Conservation (phyloP, 306 rosid species). For the Sindora glabra region DNA sequence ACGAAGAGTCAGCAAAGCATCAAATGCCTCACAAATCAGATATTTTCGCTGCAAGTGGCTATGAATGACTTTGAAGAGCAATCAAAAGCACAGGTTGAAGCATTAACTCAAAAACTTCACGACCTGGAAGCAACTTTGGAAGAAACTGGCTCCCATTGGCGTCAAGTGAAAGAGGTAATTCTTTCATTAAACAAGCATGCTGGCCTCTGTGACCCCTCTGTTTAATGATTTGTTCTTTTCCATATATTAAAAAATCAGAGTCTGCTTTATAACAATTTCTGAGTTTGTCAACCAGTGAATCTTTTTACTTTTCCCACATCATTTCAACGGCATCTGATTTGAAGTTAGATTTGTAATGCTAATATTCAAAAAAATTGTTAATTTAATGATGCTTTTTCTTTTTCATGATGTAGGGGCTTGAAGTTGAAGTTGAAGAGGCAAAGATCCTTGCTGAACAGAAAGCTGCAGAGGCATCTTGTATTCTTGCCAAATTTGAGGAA, state of each 20-base stretch:
- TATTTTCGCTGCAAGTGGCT: conserved; percentile 47
- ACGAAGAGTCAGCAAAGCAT: conserved; percentile 46
- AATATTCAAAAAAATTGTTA: not conserved
- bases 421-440: conserved; percentile 71
- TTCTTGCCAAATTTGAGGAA: conserved; percentile 79
- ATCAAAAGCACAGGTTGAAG: conserved; percentile 44
- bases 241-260: not conserved
- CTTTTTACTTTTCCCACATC: conserved; percentile 7
- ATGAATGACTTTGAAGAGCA: conserved; percentile 53
- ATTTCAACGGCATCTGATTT: not conserved
- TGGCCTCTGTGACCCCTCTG: not conserved
- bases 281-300: not conserved
- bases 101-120: conserved; percentile 36
- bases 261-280: not conserved
- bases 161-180: conserved; percentile 57
- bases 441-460: conserved; percentile 59
- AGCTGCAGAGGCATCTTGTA: conserved; percentile 60
- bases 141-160: conserved; percentile 51
- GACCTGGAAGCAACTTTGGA: conserved; percentile 41
- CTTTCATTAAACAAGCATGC: not conserved
- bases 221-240: conserved; percentile 7
- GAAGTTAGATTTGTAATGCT: not conserved
- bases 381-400: not conserved
- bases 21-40: conserved; percentile 33
- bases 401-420: conserved; percentile 49